Evolutionary conservation across 345 rosid species (phyloP).

Genomic region (Dipteronia dyeriana): DNA sequence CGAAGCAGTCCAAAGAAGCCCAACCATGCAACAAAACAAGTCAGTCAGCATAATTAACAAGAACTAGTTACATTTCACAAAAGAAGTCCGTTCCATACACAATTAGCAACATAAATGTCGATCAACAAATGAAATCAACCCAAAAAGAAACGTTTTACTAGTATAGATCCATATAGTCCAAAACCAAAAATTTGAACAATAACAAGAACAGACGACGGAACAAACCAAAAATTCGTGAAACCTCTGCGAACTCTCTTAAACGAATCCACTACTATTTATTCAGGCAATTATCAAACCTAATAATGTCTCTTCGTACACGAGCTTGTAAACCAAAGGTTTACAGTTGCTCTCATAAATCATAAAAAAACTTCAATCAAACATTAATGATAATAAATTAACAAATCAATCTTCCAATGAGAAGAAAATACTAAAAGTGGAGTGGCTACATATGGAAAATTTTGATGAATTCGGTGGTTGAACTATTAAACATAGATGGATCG

Average conservation of each 20-base stretch:
- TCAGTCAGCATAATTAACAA: slow-evolving; percentile 26
- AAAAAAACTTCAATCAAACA: background rate
- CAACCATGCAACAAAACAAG: slow-evolving; percentile 23
- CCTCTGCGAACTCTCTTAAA: too few relatives aligned
- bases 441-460: background rate
- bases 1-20: slow-evolving; percentile 25
- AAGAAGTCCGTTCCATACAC: background rate
- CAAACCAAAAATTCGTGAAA: background rate
- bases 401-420: background rate
- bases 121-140: background rate
- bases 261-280: too few relatives aligned
- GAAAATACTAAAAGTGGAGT: background rate
- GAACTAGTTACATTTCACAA: background rate
- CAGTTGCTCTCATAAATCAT: background rate
- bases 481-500: background rate
- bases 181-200: background rate
- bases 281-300: background rate
- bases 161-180: background rate
- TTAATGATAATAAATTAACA: background rate
- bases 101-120: background rate
- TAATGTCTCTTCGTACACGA: background rate
- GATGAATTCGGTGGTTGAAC: background rate
- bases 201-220: background rate
- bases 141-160: background rate
- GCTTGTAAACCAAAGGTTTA: background rate